Base-by-base conservation (phyloP, 768 basidiomycete genomes). In the Psilocybe tampanensis region DNA sequence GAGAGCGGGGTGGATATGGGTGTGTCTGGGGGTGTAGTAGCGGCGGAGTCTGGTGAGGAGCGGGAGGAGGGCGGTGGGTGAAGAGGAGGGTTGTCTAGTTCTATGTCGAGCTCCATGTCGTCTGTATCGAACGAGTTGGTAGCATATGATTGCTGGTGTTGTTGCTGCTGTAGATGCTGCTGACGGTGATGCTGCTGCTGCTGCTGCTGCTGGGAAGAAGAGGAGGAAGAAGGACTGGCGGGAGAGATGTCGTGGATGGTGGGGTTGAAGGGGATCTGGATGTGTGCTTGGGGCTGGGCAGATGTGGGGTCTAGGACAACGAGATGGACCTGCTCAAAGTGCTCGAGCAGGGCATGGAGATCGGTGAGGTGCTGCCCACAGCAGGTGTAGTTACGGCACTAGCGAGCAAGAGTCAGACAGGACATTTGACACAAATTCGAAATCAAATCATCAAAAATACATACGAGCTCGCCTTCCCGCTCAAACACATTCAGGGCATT, bases 241-340 rank as follows among this genome's bases (percentile, higher is more conserved):
- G 59, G 19, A 62, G 61, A 18, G 63, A 60, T n/a, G 29, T 42
- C 54, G 68, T 73, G 65, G 51, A 70, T 44, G 55, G 70, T 71
- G 21, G 80, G 74, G 57, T 81, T 75, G 66, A 81, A 81, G 0
- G 81, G 80, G 13, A 81, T 68, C 56, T 77, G 70, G 64, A 82
- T 72, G 61, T 76, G 66, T 11, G 80, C 73, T 11, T 70, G 72
- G 13, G 69, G 64, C 52, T 70, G 68, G 3, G 68, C 67, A 3
- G 64, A 70, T 44, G 65, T 64, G 34, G 76, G 77, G 67, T 82
- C 78, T 42, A 88, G 69, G 56, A 93, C 85, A 66, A 91, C 81
- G 68, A 95, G 90, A 69, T 96, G 94, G 45, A 86, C 86, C 58
- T 94, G 89, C 66, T 96, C 94, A 62, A 95, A 95, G 68, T 96